A percentile compares a stretch with the other conserved stretches of the same genome.
Conservation (phyloP, 371 early-diverging fungal species). For the Mortierella sp. region DNA sequence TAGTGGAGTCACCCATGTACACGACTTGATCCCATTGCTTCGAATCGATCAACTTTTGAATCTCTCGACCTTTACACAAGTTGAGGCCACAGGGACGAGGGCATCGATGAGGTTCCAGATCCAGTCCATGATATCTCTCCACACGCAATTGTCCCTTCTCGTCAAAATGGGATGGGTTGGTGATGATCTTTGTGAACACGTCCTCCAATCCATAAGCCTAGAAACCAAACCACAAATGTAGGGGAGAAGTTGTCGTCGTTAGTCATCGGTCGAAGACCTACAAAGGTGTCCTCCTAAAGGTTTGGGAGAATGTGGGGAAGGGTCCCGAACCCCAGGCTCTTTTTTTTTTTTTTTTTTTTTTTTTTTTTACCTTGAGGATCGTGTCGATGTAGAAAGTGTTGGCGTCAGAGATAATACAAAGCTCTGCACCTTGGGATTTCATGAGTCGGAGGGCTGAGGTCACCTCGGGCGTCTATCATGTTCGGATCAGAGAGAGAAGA, state of each 20-base stretch:
- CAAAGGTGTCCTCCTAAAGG: no score
- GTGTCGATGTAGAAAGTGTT: slow-evolving; percentile 79
- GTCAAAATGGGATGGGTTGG: slow-evolving; percentile 75
- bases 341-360: not conserved
- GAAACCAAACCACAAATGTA: not conserved
- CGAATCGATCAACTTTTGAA: slow-evolving; percentile 44
- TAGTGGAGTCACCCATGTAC: slow-evolving; percentile 71
- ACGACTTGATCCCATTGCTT: slow-evolving; percentile 57
- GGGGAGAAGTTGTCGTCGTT: no score
- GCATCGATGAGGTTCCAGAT: slow-evolving; percentile 69
- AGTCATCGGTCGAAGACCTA: no score
- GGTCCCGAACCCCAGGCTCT: no score
- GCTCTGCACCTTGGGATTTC: slow-evolving; percentile 60
- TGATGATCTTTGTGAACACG: slow-evolving; percentile 69
- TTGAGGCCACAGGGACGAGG: slow-evolving; percentile 73
- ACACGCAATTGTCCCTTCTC: slow-evolving; percentile 64
- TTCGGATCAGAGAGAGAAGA: no score
- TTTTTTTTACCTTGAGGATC: slow-evolving; percentile 64
- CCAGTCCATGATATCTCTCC: slow-evolving; percentile 57
- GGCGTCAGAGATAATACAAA: slow-evolving; percentile 78
- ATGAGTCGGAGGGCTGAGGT: slow-evolving; percentile 58
- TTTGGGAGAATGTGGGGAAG: not conserved
- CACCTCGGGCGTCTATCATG: slow-evolving; percentile 67
- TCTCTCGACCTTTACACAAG: slow-evolving; percentile 75
- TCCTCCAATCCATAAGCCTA: slow-evolving; percentile 66